Conservation (phyloP, 1,284 basidiomycete genomes). For the Cystobasidium slooffiae region DNA sequence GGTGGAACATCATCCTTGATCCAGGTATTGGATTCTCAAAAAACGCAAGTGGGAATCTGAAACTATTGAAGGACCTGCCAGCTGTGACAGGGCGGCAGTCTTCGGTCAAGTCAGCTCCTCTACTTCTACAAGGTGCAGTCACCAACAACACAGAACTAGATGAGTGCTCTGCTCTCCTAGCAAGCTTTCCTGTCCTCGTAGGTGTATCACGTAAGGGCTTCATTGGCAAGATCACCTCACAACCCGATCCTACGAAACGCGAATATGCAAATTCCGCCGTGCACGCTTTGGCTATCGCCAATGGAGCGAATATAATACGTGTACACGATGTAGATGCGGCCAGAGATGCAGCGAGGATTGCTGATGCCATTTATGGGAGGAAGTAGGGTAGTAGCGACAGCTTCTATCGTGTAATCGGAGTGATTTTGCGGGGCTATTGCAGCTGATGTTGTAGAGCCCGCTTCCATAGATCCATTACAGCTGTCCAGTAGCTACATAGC, state of each 20-base stretch:
- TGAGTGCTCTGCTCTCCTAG: slow-evolving; percentile 57
- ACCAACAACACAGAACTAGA: slow-evolving; percentile 24
- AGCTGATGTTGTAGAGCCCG: slow-evolving; percentile 7
- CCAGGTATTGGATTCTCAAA: slow-evolving; percentile 97
- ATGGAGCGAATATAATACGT: slow-evolving; percentile 73
- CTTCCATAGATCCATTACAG: slow-evolving; percentile 19
- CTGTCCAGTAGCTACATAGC: slow-evolving; percentile 28
- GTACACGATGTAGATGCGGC: slow-evolving; percentile 83
- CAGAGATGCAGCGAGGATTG: slow-evolving; percentile 65
- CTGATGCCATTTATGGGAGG: slow-evolving; percentile 59
- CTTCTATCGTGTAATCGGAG: neutral
- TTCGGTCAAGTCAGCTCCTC: neutral
- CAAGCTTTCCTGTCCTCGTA: slow-evolving; percentile 73
- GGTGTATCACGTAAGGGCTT: slow-evolving; percentile 84
- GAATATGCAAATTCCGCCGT: slow-evolving; percentile 80
- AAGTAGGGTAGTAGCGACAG: neutral
- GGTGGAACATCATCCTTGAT: slow-evolving; percentile 91
- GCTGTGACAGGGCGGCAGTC: slow-evolving; percentile 59
- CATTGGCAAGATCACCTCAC: slow-evolving; percentile 68
- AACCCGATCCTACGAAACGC: slow-evolving; percentile 67
- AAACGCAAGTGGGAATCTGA: slow-evolving; percentile 73
- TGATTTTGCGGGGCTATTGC: neutral
- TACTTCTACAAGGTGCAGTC: slow-evolving; percentile 14
- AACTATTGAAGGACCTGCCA: slow-evolving; percentile 66
- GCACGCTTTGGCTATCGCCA: slow-evolving; percentile 74